These are phyloP conservation scores for Trichoderma atroviride DNA, from an alignment of 2,329 filamentous ascomycete species.

Conservation along the genomic window DNA sequence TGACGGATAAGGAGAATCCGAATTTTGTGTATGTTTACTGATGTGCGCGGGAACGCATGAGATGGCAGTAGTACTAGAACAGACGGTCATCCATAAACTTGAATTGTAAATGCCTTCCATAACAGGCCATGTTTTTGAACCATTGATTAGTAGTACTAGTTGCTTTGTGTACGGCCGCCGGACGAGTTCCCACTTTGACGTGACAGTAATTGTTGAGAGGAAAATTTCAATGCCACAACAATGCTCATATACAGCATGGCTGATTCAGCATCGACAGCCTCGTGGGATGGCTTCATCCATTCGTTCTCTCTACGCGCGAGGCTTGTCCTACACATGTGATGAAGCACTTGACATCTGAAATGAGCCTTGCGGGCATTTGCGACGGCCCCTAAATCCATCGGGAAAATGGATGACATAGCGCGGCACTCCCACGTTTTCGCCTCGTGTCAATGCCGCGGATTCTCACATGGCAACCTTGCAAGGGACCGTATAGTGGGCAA, in stretches of 20 bases:
- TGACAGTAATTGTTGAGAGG: not conserved
- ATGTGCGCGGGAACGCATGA: not conserved
- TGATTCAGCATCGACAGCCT: not conserved
- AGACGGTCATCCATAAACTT: not conserved
- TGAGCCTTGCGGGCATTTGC: conserved; percentile 7
- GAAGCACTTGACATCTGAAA: not conserved
- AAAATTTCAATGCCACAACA: not conserved
- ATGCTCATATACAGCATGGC: not conserved
- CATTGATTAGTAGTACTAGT: not conserved
- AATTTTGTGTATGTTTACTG: conserved; percentile 47
- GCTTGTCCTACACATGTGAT: not conserved
- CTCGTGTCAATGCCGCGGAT: not conserved
- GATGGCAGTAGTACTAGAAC: not conserved
- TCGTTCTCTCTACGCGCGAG: not conserved
- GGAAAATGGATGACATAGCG: not conserved
- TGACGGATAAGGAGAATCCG: conserved; percentile 49
- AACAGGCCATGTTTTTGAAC: not conserved
- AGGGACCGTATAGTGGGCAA: not conserved
- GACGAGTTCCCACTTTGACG: not conserved
- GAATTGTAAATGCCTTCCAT: too few species aligned
- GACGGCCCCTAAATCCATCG: conserved; percentile 7
- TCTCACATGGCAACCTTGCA: conserved; percentile 21
- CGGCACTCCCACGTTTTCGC: not conserved
- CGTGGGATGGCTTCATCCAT: not conserved
- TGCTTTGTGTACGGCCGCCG: not conserved